A percentile compares a stretch with the other conserved stretches of the same genome.
Evolutionary conservation across 2,329 filamentous ascomycete genomes (phyloP).

Genomic region (Coleophoma cylindrospora): DNA sequence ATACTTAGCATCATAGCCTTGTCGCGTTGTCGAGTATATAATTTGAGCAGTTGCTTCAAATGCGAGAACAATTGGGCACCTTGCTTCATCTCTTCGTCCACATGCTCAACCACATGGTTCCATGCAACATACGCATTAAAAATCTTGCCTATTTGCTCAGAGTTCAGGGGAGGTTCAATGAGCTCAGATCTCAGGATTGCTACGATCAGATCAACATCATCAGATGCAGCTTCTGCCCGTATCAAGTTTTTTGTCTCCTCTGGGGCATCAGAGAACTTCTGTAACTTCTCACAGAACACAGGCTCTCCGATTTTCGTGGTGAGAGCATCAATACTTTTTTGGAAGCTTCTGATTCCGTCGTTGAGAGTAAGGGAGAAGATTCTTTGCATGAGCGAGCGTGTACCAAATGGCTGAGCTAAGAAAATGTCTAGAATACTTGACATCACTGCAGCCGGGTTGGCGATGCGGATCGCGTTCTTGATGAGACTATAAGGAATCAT

Average conservation of each 20-base stretch:
- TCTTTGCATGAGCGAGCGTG: constrained; percentile 84
- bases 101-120: constrained; percentile 88
- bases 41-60: constrained; percentile 89
- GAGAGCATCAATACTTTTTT: constrained; percentile 79
- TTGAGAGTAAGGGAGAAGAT: constrained; percentile 91
- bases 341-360: constrained; percentile 82
- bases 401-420: constrained; percentile 88
- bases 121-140: constrained; percentile 97
- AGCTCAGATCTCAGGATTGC: constrained; percentile 76
- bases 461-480: constrained; percentile 95
- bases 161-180: constrained; percentile 64
- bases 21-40: constrained; percentile 85
- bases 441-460: constrained; percentile 96
- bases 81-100: constrained; percentile 82
- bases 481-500: constrained; percentile 88
- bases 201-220: constrained; percentile 81
- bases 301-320: constrained; percentile 74
- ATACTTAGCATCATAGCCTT: constrained; percentile 96
- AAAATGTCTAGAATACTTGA: constrained; percentile 92
- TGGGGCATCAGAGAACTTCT: constrained; percentile 69
- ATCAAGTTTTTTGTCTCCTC: constrained; percentile 72
- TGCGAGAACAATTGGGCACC: constrained; percentile 91
- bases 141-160: constrained; percentile 74
- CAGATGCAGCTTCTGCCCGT: constrained; percentile 64
- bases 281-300: constrained; percentile 74